Conservation (phyloP, 495 filamentous ascomycete genomes). For the Pseudomonodictys pantanalensis region DNA sequence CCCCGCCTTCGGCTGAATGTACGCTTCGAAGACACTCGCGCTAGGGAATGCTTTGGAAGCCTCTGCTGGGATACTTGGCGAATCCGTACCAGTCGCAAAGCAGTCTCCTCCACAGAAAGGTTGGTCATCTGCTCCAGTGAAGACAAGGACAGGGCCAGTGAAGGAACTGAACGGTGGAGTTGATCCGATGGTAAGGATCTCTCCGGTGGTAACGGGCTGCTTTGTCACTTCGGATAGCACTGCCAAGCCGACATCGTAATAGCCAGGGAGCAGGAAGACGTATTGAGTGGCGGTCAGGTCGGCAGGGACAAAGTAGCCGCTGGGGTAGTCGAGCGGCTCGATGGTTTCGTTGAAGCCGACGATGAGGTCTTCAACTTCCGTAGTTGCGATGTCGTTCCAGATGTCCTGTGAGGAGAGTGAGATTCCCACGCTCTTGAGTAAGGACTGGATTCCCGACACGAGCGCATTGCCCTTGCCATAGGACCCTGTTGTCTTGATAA, state of each 20-base stretch:
- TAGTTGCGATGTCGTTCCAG: slow-evolving; percentile 25
- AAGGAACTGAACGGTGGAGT: slow-evolving; percentile 39
- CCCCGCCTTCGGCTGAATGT: slow-evolving; percentile 50
- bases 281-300: slow-evolving; percentile 42
- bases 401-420: slow-evolving; percentile 7
- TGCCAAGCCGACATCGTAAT: slow-evolving; percentile 50
- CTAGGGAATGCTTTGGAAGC: slow-evolving; percentile 45
- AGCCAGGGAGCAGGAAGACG: slow-evolving; percentile 48
- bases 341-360: slow-evolving; percentile 14
- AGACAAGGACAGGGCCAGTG: slow-evolving; percentile 49
- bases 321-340: slow-evolving; percentile 34
- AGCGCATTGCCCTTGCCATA: background rate
- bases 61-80: slow-evolving; percentile 45
- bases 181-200: slow-evolving; percentile 46
- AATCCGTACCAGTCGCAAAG: slow-evolving; percentile 36
- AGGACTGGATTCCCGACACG: slow-evolving; percentile 1
- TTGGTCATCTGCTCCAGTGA: slow-evolving; percentile 50
- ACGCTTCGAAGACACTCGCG: slow-evolving; percentile 44
- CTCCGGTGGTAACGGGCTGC: slow-evolving; percentile 51
- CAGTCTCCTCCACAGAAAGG: slow-evolving; percentile 57
- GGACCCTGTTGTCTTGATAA: background rate
- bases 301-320: slow-evolving; percentile 50
- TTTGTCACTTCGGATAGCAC: slow-evolving; percentile 46
- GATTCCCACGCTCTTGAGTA: slow-evolving; percentile 6
- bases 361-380: slow-evolving; percentile 32